A percentile compares a stretch with the other conserved stretches of the same genome.
Conservation (phyloP, 1,139 yeast genomes). For the Sugiyamaella neomexicana region DNA sequence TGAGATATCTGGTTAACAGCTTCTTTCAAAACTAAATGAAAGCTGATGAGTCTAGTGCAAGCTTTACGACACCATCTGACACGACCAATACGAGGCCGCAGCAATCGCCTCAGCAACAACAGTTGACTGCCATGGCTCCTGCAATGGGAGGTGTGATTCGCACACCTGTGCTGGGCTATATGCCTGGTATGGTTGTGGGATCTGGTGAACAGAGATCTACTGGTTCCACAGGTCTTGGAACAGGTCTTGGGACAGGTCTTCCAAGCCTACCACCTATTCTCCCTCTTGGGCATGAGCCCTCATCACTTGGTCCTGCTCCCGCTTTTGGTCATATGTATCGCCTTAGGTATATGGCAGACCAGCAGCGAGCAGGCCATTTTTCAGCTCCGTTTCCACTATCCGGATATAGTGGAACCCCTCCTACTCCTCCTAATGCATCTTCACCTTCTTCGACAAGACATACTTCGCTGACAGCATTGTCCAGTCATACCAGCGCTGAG, state of each 20-base stretch:
- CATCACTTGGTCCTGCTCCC: constrained; percentile 3
- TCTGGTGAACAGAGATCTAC: not conserved
- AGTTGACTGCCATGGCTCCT: not conserved
- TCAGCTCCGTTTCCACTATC: constrained; percentile 8
- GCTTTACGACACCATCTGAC: constrained; percentile 9
- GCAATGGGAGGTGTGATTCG: constrained; percentile 5
- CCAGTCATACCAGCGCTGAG: not conserved
- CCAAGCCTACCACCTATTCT: constrained; percentile 1
- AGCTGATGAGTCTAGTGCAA: constrained; percentile 5
- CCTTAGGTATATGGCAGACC: constrained; percentile 6
- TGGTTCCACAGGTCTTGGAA: not conserved
- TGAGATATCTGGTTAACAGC: not conserved
- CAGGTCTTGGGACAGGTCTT: not conserved
- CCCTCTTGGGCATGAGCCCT: not conserved
- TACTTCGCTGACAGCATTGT: not conserved
- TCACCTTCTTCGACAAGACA: constrained; percentile 1
- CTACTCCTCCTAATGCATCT: constrained; percentile 12
- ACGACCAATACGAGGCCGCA: not conserved
- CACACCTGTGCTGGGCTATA: not conserved
- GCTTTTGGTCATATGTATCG: constrained; percentile 15
- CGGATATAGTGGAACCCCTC: constrained; percentile 6
- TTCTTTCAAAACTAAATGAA: constrained; percentile 4
- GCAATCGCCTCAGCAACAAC: not conserved
- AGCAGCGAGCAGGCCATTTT: not conserved
- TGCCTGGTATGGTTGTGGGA: not conserved